These are phyloP conservation scores for Solanum chmielewskii DNA, from an alignment of 257 asterid genomes.

Conservation along the genomic window DNA sequence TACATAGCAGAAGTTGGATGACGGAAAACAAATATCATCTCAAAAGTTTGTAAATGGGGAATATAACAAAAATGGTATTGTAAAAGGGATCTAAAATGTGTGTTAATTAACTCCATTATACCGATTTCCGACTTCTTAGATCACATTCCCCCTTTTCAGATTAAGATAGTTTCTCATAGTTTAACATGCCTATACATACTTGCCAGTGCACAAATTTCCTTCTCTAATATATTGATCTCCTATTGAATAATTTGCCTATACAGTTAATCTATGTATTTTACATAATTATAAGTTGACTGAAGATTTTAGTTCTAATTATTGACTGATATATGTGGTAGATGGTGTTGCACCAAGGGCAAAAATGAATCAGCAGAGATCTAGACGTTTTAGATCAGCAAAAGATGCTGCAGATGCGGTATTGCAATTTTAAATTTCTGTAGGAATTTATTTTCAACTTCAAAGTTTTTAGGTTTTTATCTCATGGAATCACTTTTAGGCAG, in stretches of 20 bases:
- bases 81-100: neutral
- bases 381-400: conserved; percentile 44
- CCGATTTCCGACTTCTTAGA: neutral
- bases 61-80: neutral
- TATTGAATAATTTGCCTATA: neutral
- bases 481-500: conserved; percentile 22
- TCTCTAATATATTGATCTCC: neutral
- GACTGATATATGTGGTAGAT: conserved; percentile 21
- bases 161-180: neutral
- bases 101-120: neutral
- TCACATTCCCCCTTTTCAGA: neutral
- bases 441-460: neutral
- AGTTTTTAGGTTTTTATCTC: neutral
- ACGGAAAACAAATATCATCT: neutral
- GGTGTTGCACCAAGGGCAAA: conserved; percentile 77
- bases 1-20: neutral
- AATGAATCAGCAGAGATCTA: conserved; percentile 45
- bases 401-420: conserved; percentile 24
- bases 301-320: neutral
- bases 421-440: neutral
- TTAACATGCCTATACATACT: neutral
- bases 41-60: neutral
- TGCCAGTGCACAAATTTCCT: neutral
- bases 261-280: neutral
- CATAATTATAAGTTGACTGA: neutral